Evolutionary conservation across 192 early-diverging fungal species (phyloP), one percentile per base, ranked within the genome.

Genomic region (Entophlyctis luteolus): DNA sequence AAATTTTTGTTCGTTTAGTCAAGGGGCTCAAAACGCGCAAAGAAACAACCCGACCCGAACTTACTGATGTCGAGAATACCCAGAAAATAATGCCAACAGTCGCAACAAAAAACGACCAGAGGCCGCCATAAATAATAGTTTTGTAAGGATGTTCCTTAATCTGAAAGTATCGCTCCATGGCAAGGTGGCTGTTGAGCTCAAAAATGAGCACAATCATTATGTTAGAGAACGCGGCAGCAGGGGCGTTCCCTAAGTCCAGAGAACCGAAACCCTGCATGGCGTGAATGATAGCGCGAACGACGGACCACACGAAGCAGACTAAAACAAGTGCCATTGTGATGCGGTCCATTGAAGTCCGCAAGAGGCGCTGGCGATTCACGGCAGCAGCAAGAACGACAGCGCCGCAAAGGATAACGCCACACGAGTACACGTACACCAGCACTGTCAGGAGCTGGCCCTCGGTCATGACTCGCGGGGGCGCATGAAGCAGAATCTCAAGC

Each of bases 111-210:
- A 34, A 0, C 8, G 27, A n/a, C 31, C 50, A 63, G 8, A 63
- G 31, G 20, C 5, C 0, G 28, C 8, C 39, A 33, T 47, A 49
- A 1, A 49, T 8, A 14, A 14, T 8, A 2, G 29, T 46, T 28
- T 10, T 20, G 16, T 32, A 49, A 12, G 42, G n/a, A 6, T 28
- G 25, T 5, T 63, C 60, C 5, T 29, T 16, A 33, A 63, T 63
- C 8, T 31, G 36, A 33, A 63, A 63, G 46, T 49, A 63, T 6
- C 60, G 60, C 32, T 63, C 60, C 60, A 63, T 63, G 16, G 60
- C 60, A 6, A 63, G 47, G 31, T 37, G 42, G 20, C 48, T 12
- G 47, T 63, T 63, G 29, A 63, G 27, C 31, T 32, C 18, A 25
- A 63, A 63, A 20, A 63, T 47, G 46, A 18, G n/a, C 1, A 32